Evolutionary conservation across 306 rosid species (phyloP).

Genomic region (Dryas drummondii): DNA sequence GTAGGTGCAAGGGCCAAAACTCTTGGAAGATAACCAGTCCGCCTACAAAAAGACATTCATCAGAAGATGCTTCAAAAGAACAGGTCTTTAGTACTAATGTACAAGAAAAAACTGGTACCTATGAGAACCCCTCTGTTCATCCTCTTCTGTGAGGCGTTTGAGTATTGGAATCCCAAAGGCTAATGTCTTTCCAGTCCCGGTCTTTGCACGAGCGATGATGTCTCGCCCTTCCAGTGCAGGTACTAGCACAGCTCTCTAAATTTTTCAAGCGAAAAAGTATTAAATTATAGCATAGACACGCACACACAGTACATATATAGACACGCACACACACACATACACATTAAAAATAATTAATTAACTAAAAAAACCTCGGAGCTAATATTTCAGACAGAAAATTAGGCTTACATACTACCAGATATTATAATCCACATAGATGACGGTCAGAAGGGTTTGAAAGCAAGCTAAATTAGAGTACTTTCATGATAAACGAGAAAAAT

Average conservation of each 20-base stretch:
- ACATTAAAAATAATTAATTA: neutral
- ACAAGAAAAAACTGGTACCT: slow-evolving; percentile 43
- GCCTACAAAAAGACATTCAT: slow-evolving; percentile 42
- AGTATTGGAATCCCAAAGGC: slow-evolving; percentile 93
- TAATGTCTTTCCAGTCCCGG: slow-evolving; percentile 94
- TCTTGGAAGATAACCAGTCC: slow-evolving; percentile 73
- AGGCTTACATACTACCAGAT: too few species aligned
- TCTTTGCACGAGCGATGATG: slow-evolving; percentile 94
- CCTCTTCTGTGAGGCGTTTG: slow-evolving; percentile 65
- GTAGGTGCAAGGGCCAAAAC: slow-evolving; percentile 91
- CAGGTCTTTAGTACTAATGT: neutral
- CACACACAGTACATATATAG: neutral
- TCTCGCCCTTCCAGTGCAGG: slow-evolving; percentile 95
- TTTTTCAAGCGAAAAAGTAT: slow-evolving; percentile 1
- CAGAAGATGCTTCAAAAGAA: slow-evolving; percentile 6
- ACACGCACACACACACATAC: neutral
- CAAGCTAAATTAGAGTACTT: neutral
- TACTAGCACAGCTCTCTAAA: slow-evolving; percentile 86
- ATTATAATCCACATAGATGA: neutral
- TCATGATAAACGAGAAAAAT: neutral
- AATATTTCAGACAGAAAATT: too few species aligned
- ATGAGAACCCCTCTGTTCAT: slow-evolving; percentile 39
- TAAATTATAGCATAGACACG: neutral
- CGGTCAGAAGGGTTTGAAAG: neutral
- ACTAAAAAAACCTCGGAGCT: neutral